Conservation (phyloP, 2,329 filamentous ascomycete genomes). For the Arthrobotrys sphaeroides region DNA sequence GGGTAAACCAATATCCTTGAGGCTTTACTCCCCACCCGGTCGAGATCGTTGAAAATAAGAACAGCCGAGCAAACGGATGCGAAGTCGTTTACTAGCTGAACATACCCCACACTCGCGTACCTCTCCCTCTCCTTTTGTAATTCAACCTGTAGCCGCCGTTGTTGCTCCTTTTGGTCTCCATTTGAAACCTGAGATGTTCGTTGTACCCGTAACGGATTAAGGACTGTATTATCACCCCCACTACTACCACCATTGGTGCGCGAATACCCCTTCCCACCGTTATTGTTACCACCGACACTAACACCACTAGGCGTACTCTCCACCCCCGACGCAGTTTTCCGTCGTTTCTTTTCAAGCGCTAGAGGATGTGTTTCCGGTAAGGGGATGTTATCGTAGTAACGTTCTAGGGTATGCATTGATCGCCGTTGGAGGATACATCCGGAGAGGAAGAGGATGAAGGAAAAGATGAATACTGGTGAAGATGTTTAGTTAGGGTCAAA, state of each 20-base stretch:
- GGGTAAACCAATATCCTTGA: slow-evolving; percentile 55
- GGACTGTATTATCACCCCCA: slow-evolving; percentile 14
- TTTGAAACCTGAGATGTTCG: neutral
- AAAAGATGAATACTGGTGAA: slow-evolving; percentile 56
- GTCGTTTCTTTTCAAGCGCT: slow-evolving; percentile 33
- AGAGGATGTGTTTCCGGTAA: slow-evolving; percentile 39
- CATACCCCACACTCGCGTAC: slow-evolving; percentile 41
- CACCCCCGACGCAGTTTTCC: neutral
- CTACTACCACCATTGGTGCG: neutral
- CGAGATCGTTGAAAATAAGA: slow-evolving; percentile 54
- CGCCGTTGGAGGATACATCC: slow-evolving; percentile 56
- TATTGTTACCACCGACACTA: neutral
- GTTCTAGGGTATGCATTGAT: slow-evolving; percentile 55
- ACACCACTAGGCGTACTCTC: neutral
- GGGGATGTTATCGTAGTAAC: slow-evolving; percentile 38
- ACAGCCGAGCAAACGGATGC: slow-evolving; percentile 54
- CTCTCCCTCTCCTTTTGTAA: slow-evolving; percentile 5
- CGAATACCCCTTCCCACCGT: slow-evolving; percentile 5
- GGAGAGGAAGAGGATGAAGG: slow-evolving; percentile 57
- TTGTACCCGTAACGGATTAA: neutral
- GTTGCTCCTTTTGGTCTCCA: neutral
- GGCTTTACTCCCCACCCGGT: slow-evolving; percentile 49
- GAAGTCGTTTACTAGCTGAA: slow-evolving; percentile 49
- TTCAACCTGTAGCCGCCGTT: neutral
- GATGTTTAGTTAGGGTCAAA: neutral